Percentiles rank a stretch among this genome's conserved stretches.
Conservation (phyloP, 2,329 filamentous ascomycete genomes). For the Talaromyces islandicus region DNA sequence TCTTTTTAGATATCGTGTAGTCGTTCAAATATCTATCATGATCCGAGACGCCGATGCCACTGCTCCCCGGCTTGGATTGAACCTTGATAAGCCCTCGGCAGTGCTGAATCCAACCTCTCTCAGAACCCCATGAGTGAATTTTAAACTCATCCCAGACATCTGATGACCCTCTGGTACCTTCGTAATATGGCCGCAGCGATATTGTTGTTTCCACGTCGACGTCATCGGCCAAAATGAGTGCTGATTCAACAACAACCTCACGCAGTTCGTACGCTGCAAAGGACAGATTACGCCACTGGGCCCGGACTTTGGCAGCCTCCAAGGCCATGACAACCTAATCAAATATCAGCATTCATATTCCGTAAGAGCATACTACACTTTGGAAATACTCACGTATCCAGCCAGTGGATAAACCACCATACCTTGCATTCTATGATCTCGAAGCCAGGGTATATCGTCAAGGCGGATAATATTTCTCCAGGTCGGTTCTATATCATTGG, state of each 20-base stretch:
- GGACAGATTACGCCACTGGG: slow-evolving; percentile 18
- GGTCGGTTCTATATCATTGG: slow-evolving; percentile 17
- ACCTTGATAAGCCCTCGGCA: slow-evolving; percentile 22
- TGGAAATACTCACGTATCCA: slow-evolving; percentile 5
- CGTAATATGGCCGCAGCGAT: slow-evolving; percentile 32
- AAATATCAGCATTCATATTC: neutral
- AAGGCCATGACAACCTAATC: slow-evolving; percentile 24
- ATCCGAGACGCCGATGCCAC: slow-evolving; percentile 7
- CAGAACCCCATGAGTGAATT: slow-evolving; percentile 20
- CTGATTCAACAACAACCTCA: slow-evolving; percentile 42
- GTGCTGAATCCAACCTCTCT: slow-evolving; percentile 22
- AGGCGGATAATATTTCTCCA: slow-evolving; percentile 27
- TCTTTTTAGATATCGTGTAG: neutral
- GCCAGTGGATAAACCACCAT: slow-evolving; percentile 27
- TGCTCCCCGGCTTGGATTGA: slow-evolving; percentile 14
- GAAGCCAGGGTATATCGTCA: slow-evolving; percentile 29
- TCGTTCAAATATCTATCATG: neutral
- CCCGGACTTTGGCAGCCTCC: slow-evolving; percentile 26
- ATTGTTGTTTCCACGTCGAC: slow-evolving; percentile 47
- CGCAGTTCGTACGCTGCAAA: slow-evolving; percentile 44
- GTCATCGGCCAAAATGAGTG: slow-evolving; percentile 44
- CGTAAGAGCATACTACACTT: neutral
- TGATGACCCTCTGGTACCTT: slow-evolving; percentile 33
- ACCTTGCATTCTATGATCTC: slow-evolving; percentile 27
- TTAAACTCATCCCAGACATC: slow-evolving; percentile 23